phyloP scores from a whole-genome alignment of 768 basidiomycete genomes.

The Botryobasidium botryosum region DNA sequence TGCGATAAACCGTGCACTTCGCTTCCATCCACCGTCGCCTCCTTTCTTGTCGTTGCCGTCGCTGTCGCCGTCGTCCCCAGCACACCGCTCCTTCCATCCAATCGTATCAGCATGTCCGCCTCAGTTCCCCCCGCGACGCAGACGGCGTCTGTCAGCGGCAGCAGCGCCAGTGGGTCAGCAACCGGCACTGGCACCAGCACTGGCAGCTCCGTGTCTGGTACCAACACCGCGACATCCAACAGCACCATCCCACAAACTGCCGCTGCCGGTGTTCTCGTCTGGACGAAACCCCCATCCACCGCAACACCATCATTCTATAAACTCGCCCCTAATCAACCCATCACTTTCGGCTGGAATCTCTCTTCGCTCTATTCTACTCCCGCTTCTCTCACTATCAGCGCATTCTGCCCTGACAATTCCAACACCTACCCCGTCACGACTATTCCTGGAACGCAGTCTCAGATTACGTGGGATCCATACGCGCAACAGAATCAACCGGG shows the following conservation, averaged over 20 bases:
- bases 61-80: too few relatives aligned
- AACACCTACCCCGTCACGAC: slow-evolving; percentile 75
- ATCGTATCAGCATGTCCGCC: too few relatives aligned
- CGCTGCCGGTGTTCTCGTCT: slow-evolving; percentile 34
- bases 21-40: too few relatives aligned
- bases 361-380: slow-evolving; percentile 57
- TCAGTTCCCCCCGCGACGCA: too few relatives aligned
- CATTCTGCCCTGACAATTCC: slow-evolving; percentile 61
- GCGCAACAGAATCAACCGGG: slow-evolving; percentile 48
- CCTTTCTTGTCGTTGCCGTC: too few relatives aligned
- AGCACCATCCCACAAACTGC: slow-evolving; percentile 13
- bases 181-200: too few relatives aligned
- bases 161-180: too few relatives aligned
- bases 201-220: too few relatives aligned
- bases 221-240: too few relatives aligned
- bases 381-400: slow-evolving; percentile 59
- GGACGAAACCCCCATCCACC: slow-evolving; percentile 69
- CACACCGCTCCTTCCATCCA: too few relatives aligned
- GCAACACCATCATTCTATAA: slow-evolving; percentile 71
- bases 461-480: slow-evolving; percentile 59
- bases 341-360: slow-evolving; percentile 89
- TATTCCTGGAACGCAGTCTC: slow-evolving; percentile 51
- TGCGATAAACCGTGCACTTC: too few relatives aligned
- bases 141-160: too few relatives aligned
- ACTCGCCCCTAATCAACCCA: slow-evolving; percentile 50